Evolutionary conservation across 2,329 filamentous ascomycete genomes (phyloP).

Genomic region (Aureobasidium vineae): DNA sequence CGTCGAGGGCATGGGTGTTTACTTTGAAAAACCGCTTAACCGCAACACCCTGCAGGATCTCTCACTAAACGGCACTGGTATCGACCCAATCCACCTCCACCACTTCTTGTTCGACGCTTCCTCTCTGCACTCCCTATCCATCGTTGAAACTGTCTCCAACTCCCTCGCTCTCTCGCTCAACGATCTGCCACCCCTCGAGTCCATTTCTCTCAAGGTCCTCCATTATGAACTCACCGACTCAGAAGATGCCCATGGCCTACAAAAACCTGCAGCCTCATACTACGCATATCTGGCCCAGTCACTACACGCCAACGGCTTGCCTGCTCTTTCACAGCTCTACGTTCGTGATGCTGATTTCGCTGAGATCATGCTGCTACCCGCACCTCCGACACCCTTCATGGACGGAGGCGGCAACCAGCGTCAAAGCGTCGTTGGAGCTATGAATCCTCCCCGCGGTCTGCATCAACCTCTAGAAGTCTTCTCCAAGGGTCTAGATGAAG

Average conservation of each 20-base stretch:
- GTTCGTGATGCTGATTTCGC: conserved; percentile 83
- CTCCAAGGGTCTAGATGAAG: conserved; percentile 64
- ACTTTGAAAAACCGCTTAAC: conserved; percentile 62
- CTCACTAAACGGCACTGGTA: conserved; percentile 68
- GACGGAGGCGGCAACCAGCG: conserved; percentile 29
- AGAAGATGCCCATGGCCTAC: conserved; percentile 57
- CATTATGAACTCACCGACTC: conserved; percentile 77
- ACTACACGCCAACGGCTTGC: conserved; percentile 71
- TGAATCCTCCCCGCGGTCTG: conserved; percentile 42
- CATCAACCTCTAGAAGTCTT: conserved; percentile 61
- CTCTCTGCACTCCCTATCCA: conserved; percentile 58
- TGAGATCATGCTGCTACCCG: conserved; percentile 71
- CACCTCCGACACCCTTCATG: conserved; percentile 58
- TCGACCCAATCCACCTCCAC: conserved; percentile 62
- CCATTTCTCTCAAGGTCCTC: conserved; percentile 66
- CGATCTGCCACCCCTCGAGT: conserved; percentile 63
- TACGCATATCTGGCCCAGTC: conserved; percentile 86
- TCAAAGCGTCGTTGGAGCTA: conserved; percentile 8
- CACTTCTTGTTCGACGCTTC: conserved; percentile 59
- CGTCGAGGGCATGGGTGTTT: conserved; percentile 64
- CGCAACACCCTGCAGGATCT: conserved; percentile 64
- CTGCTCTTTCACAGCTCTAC: conserved; percentile 72
- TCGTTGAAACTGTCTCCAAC: conserved; percentile 56
- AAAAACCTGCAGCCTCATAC: conserved; percentile 60
- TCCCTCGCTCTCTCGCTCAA: conserved; percentile 52